Percentiles rank a stretch among this genome's conserved stretches.
Evolutionary conservation across 805 yeast species (phyloP).

Genomic region (Wickerhamiella nectarea): DNA sequence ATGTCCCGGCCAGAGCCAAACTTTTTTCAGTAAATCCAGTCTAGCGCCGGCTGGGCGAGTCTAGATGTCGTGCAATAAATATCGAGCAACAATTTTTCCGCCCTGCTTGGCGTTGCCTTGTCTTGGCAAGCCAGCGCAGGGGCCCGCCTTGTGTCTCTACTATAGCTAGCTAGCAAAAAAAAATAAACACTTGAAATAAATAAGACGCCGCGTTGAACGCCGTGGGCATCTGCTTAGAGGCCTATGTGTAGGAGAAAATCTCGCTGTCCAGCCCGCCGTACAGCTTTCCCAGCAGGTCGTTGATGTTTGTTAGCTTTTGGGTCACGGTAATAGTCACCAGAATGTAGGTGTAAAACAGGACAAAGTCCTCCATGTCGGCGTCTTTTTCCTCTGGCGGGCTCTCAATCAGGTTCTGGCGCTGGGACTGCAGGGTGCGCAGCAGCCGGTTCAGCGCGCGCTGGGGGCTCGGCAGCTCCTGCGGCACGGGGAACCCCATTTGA

Average conservation of each 20-base stretch:
- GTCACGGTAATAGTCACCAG: conserved; percentile 57
- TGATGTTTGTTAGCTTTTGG: conserved; percentile 47
- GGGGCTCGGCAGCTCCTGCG: conserved; percentile 63
- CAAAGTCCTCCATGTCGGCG: conserved; percentile 53
- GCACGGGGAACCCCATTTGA: conserved; percentile 62
- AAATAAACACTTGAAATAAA: background rate
- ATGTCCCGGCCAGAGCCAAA: too few relatives aligned
- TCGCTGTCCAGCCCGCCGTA: conserved; percentile 58
- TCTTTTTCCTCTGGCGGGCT: conserved; percentile 23
- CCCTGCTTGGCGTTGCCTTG: too few relatives aligned
- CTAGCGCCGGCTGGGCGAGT: too few relatives aligned
- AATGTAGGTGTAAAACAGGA: conserved; percentile 59
- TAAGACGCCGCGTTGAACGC: too few relatives aligned
- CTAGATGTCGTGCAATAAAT: too few relatives aligned
- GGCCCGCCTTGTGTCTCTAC: background rate
- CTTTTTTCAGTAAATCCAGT: too few relatives aligned
- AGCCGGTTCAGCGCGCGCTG: conserved; percentile 60
- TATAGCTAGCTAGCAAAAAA: too few relatives aligned
- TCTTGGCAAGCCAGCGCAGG: background rate
- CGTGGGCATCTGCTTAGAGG: too few relatives aligned
- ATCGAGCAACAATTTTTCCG: too few relatives aligned
- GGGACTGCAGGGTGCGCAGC: conserved; percentile 48
- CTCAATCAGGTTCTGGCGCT: conserved; percentile 27
- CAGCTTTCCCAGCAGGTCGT: conserved; percentile 40
- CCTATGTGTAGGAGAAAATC: conserved; percentile 30